Conservation (phyloP, 1,284 basidiomycete genomes). For the Boletellus dicymbophilus region DNA sequence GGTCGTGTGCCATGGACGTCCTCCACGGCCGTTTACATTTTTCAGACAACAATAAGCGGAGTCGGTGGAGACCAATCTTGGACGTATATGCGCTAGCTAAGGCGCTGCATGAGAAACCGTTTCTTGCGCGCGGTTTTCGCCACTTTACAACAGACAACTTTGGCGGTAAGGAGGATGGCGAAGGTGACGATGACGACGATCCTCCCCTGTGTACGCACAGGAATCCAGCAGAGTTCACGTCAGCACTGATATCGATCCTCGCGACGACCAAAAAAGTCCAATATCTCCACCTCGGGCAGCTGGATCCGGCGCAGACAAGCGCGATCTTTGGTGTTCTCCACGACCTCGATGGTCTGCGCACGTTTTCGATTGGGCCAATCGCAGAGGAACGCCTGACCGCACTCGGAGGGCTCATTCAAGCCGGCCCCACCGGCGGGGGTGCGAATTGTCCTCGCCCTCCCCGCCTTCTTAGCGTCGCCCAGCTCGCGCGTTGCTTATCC, state of each 20-base stretch:
- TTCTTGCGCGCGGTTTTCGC: slow-evolving; percentile 10
- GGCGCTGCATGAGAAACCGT: slow-evolving; percentile 8
- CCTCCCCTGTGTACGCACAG: no score
- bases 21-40: slow-evolving; percentile 19
- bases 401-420: neutral
- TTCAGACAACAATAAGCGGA: slow-evolving; percentile 15
- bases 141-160: slow-evolving; percentile 23
- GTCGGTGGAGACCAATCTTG: slow-evolving; percentile 2
- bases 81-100: slow-evolving; percentile 14
- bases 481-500: slow-evolving; percentile 21
- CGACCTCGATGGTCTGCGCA: slow-evolving; percentile 7
- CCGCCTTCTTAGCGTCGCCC: slow-evolving; percentile 16
- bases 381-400: neutral
- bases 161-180: neutral
- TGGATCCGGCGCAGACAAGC: slow-evolving; percentile 13
- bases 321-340: slow-evolving; percentile 13
- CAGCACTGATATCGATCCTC: slow-evolving; percentile 20
- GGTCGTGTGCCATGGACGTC: slow-evolving; percentile 25
- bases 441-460: no score
- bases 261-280: slow-evolving; percentile 19
- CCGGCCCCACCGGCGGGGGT: no score
- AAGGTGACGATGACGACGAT: no score
- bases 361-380: slow-evolving; percentile 14
- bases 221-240: slow-evolving; percentile 11
- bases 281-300: slow-evolving; percentile 12